These are phyloP conservation scores for Ceratobasidium papillatum DNA, from an alignment of 1,284 basidiomycete genomes.

Conservation along the genomic window DNA sequence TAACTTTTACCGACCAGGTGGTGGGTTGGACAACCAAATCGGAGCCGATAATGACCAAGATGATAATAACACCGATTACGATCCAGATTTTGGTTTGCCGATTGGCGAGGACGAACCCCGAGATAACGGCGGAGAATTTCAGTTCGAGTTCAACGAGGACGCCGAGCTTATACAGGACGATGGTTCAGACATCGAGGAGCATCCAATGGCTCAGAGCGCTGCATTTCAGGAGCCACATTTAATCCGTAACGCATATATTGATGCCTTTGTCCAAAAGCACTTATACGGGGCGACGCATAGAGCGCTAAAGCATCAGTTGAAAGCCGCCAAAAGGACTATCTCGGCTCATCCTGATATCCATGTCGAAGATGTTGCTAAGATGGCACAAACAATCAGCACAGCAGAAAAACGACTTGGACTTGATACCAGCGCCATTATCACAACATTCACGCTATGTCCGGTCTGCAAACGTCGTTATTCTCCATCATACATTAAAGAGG, in stretches of 20 bases:
- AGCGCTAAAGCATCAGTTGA: too few species aligned
- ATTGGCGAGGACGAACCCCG: not conserved
- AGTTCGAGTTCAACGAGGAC: not conserved
- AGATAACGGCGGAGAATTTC: not conserved
- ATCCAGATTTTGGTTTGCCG: constrained; percentile 17
- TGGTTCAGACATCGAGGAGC: not conserved
- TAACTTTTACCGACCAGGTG: not conserved
- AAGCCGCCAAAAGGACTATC: not conserved
- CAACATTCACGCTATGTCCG: constrained; percentile 3
- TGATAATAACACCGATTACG: not conserved
- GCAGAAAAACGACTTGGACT: constrained; percentile 1
- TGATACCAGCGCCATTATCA: not conserved
- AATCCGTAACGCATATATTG: constrained; percentile 30
- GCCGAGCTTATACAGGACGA: not conserved
- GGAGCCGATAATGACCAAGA: not conserved
- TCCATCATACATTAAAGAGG: not conserved
- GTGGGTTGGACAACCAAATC: not conserved
- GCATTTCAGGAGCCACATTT: constrained; percentile 13
- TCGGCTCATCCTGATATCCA: not conserved
- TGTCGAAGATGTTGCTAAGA: not conserved
- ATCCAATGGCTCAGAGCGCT: not conserved
- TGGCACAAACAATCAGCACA: constrained; percentile 28
- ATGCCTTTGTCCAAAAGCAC: constrained; percentile 19
- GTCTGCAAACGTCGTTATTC: not conserved
- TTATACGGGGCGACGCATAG: constrained; percentile 19